Percentiles rank a stretch among this genome's conserved stretches.
phyloP scores from a whole-genome alignment of 2,329 filamentous ascomycete species.

The Neocatenulostroma microsporum region DNA sequence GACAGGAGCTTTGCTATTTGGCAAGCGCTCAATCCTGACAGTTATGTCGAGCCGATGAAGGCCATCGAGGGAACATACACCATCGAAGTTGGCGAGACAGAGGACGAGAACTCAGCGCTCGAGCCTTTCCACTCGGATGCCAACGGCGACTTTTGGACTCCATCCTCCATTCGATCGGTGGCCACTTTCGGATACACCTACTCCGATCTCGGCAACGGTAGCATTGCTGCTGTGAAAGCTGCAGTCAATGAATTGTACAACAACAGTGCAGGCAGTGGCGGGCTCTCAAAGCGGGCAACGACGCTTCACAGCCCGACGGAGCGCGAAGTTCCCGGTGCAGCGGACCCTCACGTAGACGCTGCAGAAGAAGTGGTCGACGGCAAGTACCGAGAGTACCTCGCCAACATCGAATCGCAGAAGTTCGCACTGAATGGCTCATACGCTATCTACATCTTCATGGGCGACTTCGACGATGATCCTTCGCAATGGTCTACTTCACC shows the following conservation, averaged over 20 bases:
- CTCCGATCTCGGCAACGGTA: constrained; percentile 45
- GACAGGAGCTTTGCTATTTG: constrained; percentile 70
- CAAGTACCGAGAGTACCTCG: constrained; percentile 57
- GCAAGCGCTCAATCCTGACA: constrained; percentile 63
- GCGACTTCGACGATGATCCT: constrained; percentile 41
- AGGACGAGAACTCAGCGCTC: constrained; percentile 38
- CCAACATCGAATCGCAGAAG: constrained; percentile 56
- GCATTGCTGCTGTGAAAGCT: constrained; percentile 37
- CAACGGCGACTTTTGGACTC: constrained; percentile 60
- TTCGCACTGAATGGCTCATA: constrained; percentile 56
- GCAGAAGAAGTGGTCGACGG: constrained; percentile 32
- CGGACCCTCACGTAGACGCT: constrained; percentile 13
- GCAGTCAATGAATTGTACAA: constrained; percentile 58
- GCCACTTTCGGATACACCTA: constrained; percentile 67
- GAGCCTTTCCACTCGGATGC: constrained; percentile 58
- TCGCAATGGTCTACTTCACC: constrained; percentile 45
- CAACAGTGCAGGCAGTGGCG: constrained; percentile 25
- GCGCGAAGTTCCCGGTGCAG: constrained; percentile 16
- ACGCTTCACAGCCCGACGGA: constrained; percentile 3
- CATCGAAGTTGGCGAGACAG: constrained; percentile 44
- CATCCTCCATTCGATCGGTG: constrained; percentile 52
- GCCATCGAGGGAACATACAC: constrained; percentile 54
- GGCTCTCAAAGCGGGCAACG: constrained; percentile 6
- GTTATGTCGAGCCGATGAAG: constrained; percentile 54
- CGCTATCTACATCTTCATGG: constrained; percentile 62